These are phyloP conservation scores for Tieghemostelium lacteum DNA, from an alignment of 78 protist genomes.

Conservation along the genomic window DNA sequence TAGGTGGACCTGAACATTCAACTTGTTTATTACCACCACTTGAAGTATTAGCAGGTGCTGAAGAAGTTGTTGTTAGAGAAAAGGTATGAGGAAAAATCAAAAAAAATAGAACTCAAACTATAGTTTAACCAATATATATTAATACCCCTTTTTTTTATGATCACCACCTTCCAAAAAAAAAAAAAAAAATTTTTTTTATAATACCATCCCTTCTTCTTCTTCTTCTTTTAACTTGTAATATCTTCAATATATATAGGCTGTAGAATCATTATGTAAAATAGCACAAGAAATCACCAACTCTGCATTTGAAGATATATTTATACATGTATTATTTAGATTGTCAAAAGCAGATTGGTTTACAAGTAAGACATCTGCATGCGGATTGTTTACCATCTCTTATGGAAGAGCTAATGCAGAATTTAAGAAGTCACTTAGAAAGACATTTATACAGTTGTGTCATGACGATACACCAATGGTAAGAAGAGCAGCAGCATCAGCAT, in stretches of 20 bases:
- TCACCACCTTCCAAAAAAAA: constrained; percentile 13
- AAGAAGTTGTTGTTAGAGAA: constrained; percentile 97
- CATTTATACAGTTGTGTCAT: constrained; percentile 87
- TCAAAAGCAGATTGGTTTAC: constrained; percentile 96
- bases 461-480: constrained; percentile 98
- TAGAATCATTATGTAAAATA: constrained; percentile 87
- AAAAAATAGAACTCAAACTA: no score
- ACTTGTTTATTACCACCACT: constrained; percentile 90
- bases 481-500: constrained; percentile 90
- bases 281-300: constrained; percentile 56
- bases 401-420: constrained; percentile 39
- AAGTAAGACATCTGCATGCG: constrained; percentile 94
- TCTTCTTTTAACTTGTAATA: no score
- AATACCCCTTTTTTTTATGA: no score
- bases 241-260: constrained; percentile 92
- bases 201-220: no score
- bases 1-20: constrained; percentile 95
- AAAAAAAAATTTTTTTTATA: background rate
- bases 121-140: no score
- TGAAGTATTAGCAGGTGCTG: constrained; percentile 92
- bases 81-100: no score
- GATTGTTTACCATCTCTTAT: constrained; percentile 89
- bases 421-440: constrained; percentile 78
- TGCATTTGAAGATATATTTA: constrained; percentile 68
- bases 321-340: constrained; percentile 85